These are phyloP conservation scores for Leccinum pachyderme DNA, from an alignment of 1,284 basidiomycete species.

Conservation along the genomic window DNA sequence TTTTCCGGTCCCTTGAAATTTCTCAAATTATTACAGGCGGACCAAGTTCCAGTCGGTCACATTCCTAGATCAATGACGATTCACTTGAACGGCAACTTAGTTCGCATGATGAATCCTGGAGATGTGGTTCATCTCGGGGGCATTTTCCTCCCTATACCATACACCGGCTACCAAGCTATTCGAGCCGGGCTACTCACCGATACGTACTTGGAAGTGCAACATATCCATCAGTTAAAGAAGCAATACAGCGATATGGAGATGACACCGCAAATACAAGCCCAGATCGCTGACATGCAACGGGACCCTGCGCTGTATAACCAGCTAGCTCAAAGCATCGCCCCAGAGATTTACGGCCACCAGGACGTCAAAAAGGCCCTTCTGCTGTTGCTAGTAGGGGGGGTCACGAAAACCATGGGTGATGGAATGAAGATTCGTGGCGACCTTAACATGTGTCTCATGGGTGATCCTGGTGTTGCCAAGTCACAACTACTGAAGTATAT, in stretches of 20 bases:
- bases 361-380: conserved; percentile 99
- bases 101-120: conserved; percentile 91
- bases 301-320: conserved; percentile 86
- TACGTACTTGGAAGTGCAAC: conserved; percentile 92
- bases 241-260: conserved; percentile 95
- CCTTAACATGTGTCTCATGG: conserved; percentile 98
- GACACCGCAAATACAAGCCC: conserved; percentile 79
- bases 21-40: conserved; percentile 58
- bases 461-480: conserved; percentile 99
- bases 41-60: conserved; percentile 99
- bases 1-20: not conserved
- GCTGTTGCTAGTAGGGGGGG: conserved; percentile 91
- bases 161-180: conserved; percentile 85
- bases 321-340: conserved; percentile 87
- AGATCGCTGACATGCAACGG: conserved; percentile 68
- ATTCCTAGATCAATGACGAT: conserved; percentile 98
- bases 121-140: conserved; percentile 93
- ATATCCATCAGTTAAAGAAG: conserved; percentile 95
- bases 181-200: conserved; percentile 96
- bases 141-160: conserved; percentile 87
- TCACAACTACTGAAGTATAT: conserved; percentile 98
- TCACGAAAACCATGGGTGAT: conserved; percentile 92
- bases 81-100: conserved; percentile 89
- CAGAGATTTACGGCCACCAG: conserved; percentile 97
- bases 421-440: conserved; percentile 99